Conservation (phyloP, 345 rosid genomes). For the Salix udensis region DNA sequence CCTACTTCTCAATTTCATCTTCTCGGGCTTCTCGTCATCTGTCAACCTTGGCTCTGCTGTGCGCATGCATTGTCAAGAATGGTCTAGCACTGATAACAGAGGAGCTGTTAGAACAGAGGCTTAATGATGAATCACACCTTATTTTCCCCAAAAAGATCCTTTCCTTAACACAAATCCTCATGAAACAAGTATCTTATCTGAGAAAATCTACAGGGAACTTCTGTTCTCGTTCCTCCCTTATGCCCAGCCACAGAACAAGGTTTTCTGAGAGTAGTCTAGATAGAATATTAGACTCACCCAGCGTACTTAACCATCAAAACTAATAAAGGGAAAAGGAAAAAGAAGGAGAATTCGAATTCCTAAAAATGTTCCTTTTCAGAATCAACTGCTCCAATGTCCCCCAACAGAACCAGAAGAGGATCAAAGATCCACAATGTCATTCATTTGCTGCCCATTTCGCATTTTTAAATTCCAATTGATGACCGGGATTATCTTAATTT, state of each 20-base stretch:
- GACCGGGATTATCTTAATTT: too few species aligned
- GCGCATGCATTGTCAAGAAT: too few species aligned
- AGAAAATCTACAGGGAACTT: not conserved
- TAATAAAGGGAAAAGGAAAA: not conserved
- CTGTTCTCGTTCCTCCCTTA: not conserved
- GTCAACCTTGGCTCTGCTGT: too few species aligned
- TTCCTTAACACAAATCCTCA: not conserved
- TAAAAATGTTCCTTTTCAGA: not conserved
- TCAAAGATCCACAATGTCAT: not conserved
- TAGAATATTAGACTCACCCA: not conserved
- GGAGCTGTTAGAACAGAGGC: too few species aligned
- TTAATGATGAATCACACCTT: too few species aligned
- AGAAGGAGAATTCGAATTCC: not conserved
- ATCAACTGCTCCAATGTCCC: not conserved
- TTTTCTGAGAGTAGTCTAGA: not conserved
- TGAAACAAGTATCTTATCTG: not conserved
- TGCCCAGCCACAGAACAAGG: not conserved
- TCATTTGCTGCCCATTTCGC: not conserved
- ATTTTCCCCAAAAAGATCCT: not conserved
- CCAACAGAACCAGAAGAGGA: too few species aligned
- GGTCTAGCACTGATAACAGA: too few species aligned
- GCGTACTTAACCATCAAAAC: not conserved
- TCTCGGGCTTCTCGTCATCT: too few species aligned
- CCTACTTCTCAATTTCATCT: too few species aligned
- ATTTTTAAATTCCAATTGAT: not conserved